Percentiles rank a stretch among this genome's conserved stretches.
Evolutionary conservation across 2,329 filamentous ascomycete species (phyloP).

Genomic region (Paecilomyces fulvus): DNA sequence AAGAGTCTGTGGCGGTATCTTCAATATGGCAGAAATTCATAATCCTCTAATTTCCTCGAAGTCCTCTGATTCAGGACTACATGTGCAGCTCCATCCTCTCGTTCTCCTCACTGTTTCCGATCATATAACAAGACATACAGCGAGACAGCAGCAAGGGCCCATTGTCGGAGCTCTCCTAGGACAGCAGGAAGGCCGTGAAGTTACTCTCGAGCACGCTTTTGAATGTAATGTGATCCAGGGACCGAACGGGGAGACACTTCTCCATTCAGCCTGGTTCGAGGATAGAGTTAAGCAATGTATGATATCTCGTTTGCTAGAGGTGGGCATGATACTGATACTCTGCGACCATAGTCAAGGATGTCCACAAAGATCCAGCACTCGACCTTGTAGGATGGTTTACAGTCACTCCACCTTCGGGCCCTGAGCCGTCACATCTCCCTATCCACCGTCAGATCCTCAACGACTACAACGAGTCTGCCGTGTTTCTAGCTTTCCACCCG

Average conservation of each 20-base stretch:
- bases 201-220: slow-evolving; percentile 89
- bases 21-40: slow-evolving; percentile 41
- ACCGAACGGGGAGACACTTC: slow-evolving; percentile 48
- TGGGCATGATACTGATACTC: not conserved
- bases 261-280: slow-evolving; percentile 66
- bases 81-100: slow-evolving; percentile 81
- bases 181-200: slow-evolving; percentile 79
- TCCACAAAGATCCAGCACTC: slow-evolving; percentile 74
- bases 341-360: slow-evolving; percentile 61
- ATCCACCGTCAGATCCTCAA: slow-evolving; percentile 71
- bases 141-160: slow-evolving; percentile 66
- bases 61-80: slow-evolving; percentile 64
- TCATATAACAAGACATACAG: slow-evolving; percentile 83
- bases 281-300: slow-evolving; percentile 76
- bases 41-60: slow-evolving; percentile 60
- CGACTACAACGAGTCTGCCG: slow-evolving; percentile 71
- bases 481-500: slow-evolving; percentile 82
- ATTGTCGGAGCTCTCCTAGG: slow-evolving; percentile 83
- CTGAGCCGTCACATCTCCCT: slow-evolving; percentile 56
- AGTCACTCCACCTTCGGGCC: slow-evolving; percentile 63
- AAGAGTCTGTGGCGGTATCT: not conserved
- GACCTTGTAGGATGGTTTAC: slow-evolving; percentile 93
- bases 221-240: slow-evolving; percentile 57
- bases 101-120: slow-evolving; percentile 95
- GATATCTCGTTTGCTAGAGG: slow-evolving; percentile 24